phyloP scores from a whole-genome alignment of 805 yeast species.

The Barnettozyma sucrosica region DNA sequence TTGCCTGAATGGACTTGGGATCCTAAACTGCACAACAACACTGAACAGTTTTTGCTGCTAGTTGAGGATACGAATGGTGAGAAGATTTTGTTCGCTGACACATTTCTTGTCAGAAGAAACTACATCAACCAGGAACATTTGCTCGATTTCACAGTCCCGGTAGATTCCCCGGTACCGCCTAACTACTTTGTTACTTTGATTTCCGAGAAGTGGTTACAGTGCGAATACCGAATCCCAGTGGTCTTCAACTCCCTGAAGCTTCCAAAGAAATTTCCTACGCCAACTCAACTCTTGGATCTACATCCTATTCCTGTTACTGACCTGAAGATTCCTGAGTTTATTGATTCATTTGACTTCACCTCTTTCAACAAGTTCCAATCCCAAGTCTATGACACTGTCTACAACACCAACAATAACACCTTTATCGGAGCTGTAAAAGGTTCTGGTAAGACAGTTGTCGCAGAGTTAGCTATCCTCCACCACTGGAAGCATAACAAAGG shows the following conservation, averaged over 20 bases:
- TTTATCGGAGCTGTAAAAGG: conserved; percentile 74
- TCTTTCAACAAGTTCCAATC: conserved; percentile 70
- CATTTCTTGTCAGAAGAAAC: conserved; percentile 44
- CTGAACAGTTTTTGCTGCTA: conserved; percentile 61
- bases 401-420: conserved; percentile 49
- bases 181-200: conserved; percentile 64
- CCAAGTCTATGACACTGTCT: conserved; percentile 58
- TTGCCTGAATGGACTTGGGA: conserved; percentile 81
- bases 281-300: conserved; percentile 50
- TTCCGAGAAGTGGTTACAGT: conserved; percentile 84
- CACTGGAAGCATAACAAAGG: conserved; percentile 71
- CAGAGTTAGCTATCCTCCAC: conserved; percentile 64
- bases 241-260: conserved; percentile 42
- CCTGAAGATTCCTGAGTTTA: conserved; percentile 43
- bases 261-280: conserved; percentile 62
- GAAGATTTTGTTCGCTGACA: conserved; percentile 53
- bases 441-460: conserved; percentile 65
- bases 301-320: conserved; percentile 45
- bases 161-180: conserved; percentile 55
- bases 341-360: conserved; percentile 38
- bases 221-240: conserved; percentile 58
- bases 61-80: conserved; percentile 87
- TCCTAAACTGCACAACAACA: conserved; percentile 48
- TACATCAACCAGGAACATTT: conserved; percentile 49
- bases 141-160: conserved; percentile 60